Percentiles rank a stretch among this genome's conserved stretches.
These are phyloP conservation scores for Cyclotella choctawhatcheeana DNA, from an alignment of 108 stramenopile genomes.

Conservation along the genomic window DNA sequence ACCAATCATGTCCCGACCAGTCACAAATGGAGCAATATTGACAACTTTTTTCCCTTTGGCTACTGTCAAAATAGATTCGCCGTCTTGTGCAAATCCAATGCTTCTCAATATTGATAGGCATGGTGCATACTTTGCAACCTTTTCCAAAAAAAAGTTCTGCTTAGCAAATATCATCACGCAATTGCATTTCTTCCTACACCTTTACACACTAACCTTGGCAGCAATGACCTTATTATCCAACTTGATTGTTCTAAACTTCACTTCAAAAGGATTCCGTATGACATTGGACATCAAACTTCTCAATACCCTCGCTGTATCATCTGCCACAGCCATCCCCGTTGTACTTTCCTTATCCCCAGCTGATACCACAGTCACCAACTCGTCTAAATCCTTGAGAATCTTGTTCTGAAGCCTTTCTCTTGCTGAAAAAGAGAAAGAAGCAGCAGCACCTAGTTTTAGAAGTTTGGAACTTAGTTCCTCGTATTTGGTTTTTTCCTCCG, in stretches of 20 bases:
- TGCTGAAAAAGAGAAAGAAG: conserved; percentile 77
- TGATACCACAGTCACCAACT: conserved; percentile 49
- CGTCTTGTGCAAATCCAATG: conserved; percentile 67
- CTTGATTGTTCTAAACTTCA: conserved; percentile 79
- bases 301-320: conserved; percentile 72
- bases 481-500: conserved; percentile 62
- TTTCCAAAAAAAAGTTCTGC: not conserved
- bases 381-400: conserved; percentile 58
- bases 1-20: conserved; percentile 80
- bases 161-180: not conserved
- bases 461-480: conserved; percentile 69
- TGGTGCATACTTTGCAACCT: conserved; percentile 54
- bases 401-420: conserved; percentile 75
- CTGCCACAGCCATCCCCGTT: conserved; percentile 61
- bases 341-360: conserved; percentile 39
- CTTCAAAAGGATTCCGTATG: conserved; percentile 69
- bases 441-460: conserved; percentile 70
- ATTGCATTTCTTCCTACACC: not conserved
- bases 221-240: conserved; percentile 76
- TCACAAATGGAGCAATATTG: conserved; percentile 78
- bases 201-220: conserved; percentile 34
- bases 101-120: conserved; percentile 67
- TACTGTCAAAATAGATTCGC: conserved; percentile 52
- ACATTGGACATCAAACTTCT: conserved; percentile 75
- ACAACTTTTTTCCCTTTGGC: conserved; percentile 71